Percentiles rank a stretch among this genome's conserved stretches.
Evolutionary conservation across 805 yeast species (phyloP).

Genomic region (Metschnikowia arizonensis): DNA sequence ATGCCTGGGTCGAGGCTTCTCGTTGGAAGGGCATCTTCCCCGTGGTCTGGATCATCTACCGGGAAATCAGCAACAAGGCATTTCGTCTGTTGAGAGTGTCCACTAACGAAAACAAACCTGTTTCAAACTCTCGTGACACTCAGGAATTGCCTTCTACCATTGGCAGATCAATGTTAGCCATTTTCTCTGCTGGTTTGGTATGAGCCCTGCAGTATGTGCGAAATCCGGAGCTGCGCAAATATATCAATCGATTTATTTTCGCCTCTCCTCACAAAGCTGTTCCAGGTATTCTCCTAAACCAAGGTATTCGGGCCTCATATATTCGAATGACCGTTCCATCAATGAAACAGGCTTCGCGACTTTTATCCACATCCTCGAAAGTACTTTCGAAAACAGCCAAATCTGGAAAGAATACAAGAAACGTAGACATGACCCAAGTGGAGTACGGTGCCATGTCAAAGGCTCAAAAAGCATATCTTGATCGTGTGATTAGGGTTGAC

Average conservation of each 20-base stretch:
- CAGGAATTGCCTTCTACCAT: slow-evolving; percentile 51
- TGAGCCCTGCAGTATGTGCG: not conserved
- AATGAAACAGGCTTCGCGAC: not conserved
- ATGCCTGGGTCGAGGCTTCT: slow-evolving; percentile 45
- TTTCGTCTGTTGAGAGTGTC: slow-evolving; percentile 45
- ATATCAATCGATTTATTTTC: slow-evolving; percentile 4
- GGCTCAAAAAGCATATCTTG: slow-evolving; percentile 69
- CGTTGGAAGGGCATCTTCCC: slow-evolving; percentile 53
- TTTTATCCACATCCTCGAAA: slow-evolving; percentile 2
- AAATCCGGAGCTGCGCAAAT: slow-evolving; percentile 1
- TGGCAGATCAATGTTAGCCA: slow-evolving; percentile 45
- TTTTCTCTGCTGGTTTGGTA: slow-evolving; percentile 25
- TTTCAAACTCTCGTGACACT: slow-evolving; percentile 58
- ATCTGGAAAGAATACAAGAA: not conserved
- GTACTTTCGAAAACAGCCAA: slow-evolving; percentile 9
- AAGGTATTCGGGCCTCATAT: not conserved
- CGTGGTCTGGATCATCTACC: slow-evolving; percentile 49
- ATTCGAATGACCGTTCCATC: not conserved
- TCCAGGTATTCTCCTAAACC: not conserved
- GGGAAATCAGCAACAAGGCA: slow-evolving; percentile 47
- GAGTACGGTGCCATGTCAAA: slow-evolving; percentile 36
- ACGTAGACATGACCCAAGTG: slow-evolving; percentile 10
- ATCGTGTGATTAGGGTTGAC: slow-evolving; percentile 80
- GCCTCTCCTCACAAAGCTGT: not conserved
- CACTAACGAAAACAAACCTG: slow-evolving; percentile 46